A percentile compares a stretch with the other conserved stretches of the same genome.
These are phyloP conservation scores for Clavulina sp. DNA, from an alignment of 768 basidiomycete species.

Conservation along the genomic window DNA sequence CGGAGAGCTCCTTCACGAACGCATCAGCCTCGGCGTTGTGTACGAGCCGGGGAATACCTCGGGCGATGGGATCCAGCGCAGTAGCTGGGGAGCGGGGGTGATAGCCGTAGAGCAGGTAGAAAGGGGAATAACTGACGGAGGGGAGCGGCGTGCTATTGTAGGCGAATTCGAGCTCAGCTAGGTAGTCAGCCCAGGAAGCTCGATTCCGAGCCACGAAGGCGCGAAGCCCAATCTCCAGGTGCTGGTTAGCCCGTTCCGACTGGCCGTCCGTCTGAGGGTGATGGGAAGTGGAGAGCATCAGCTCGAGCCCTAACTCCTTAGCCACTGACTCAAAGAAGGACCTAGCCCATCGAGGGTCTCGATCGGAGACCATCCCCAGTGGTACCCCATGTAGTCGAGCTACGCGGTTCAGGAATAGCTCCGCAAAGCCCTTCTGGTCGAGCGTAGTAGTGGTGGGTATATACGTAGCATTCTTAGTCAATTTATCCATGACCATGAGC, in stretches of 20 bases:
- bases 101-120: conserved; percentile 15
- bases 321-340: conserved; percentile 18
- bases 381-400: conserved; percentile 7
- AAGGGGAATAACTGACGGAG: conserved; percentile 17
- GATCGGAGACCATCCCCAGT: conserved; percentile 4
- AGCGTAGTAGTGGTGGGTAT: conserved; percentile 7
- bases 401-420: conserved; percentile 9
- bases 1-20: conserved; percentile 3
- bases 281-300: conserved; percentile 18
- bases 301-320: conserved; percentile 10
- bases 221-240: conserved; percentile 18
- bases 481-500: conserved; percentile 9
- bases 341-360: conserved; percentile 1
- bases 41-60: no score
- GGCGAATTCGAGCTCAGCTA: conserved; percentile 15
- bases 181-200: conserved; percentile 16
- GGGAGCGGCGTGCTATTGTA: conserved; percentile 21
- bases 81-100: not conserved
- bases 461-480: conserved; percentile 10
- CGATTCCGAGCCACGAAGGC: conserved; percentile 16
- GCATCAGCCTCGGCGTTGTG: conserved; percentile 2
- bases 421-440: no score
- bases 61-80: no score
- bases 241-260: conserved; percentile 21
- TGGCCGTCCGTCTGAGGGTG: conserved; percentile 27